Base-by-base conservation (phyloP, 208 protist species). In the Crithidia fasciculata region DNA sequence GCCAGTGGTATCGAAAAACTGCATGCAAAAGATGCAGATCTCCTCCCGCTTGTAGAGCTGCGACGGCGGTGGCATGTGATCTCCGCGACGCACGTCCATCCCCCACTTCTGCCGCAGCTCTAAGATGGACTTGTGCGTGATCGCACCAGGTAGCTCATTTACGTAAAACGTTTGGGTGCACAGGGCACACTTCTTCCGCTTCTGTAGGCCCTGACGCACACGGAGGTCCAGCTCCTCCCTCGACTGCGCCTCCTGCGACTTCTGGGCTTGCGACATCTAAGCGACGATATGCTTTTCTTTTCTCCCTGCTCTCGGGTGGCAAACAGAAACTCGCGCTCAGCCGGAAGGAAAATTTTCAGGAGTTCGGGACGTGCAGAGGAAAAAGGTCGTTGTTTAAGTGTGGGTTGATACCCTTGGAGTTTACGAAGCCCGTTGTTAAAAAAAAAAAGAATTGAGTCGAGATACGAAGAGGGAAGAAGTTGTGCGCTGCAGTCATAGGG, bases 1-100 rank as follows among this genome's bases (percentile, higher is more conserved):
- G 10, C 90, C 89, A 41, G 84, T 95, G 40, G 86, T 94, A 78
- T 96, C 94, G 69, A 97, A 97, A 65, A 97, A 97, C 80, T 97
- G 94, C 94, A 97, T 97, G 82, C 94, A 97, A 72, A 97, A 97
- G 43, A 96, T 83, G 75, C 94, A 97, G 36, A 97, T 86, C 71
- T 97, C 92, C 61, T 96, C 90, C 37, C 90, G 84, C 75, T 95
- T 94, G 84, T 97, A 97, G 45, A 97, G 78, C 79, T 96, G 90
- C 54, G 94, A 97, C 28, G 94, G 91, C 37, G 91, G 90, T 10
- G 94, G 94, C 84, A 95, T 93, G 68, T 90, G 88, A 50, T 94
- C 89, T 1, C 90, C 90, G 9, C 91, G 83, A 41, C 88, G 83
- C 16, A 95, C 83, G 57, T 95, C 84, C 74, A 95, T 85, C n/a